A percentile compares a stretch with the other conserved stretches of the same genome.
Evolutionary conservation across 2,329 filamentous ascomycete species (phyloP).

Genomic region (Rutstroemia sp.): DNA sequence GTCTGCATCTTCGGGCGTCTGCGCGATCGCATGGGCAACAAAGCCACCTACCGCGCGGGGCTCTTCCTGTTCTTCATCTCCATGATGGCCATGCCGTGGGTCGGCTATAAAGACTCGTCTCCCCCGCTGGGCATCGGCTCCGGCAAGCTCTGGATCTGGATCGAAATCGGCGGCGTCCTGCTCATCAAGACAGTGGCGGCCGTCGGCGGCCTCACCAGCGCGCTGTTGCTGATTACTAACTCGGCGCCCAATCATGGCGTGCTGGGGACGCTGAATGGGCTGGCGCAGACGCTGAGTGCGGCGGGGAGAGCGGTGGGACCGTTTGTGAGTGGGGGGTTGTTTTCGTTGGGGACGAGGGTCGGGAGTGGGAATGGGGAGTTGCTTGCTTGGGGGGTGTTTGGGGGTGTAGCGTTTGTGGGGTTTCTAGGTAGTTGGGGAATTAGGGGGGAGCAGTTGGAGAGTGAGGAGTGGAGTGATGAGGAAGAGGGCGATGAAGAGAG

Average conservation of each 20-base stretch:
- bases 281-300: slow-evolving; percentile 89
- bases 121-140: slow-evolving; percentile 50
- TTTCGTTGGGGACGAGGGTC: slow-evolving; percentile 68
- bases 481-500: slow-evolving; percentile 21
- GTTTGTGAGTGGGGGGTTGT: slow-evolving; percentile 79
- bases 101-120: slow-evolving; percentile 64
- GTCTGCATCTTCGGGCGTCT: slow-evolving; percentile 75
- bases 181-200: slow-evolving; percentile 83
- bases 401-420: slow-evolving; percentile 71
- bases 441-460: slow-evolving; percentile 53
- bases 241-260: slow-evolving; percentile 79
- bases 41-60: slow-evolving; percentile 72
- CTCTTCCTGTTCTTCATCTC: slow-evolving; percentile 73
- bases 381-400: slow-evolving; percentile 82
- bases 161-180: slow-evolving; percentile 72
- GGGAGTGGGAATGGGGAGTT: slow-evolving; percentile 64
- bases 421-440: slow-evolving; percentile 78
- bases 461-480: slow-evolving; percentile 32
- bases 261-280: slow-evolving; percentile 82
- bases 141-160: slow-evolving; percentile 65
- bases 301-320: slow-evolving; percentile 84
- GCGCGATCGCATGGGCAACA: slow-evolving; percentile 74
- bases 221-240: slow-evolving; percentile 92
- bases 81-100: slow-evolving; percentile 83
- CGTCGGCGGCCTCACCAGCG: slow-evolving; percentile 88